Percentiles rank a stretch among this genome's conserved stretches.
phyloP scores from a whole-genome alignment of 176 grass and related monocot species.

The Alopecurus myosuroides region DNA sequence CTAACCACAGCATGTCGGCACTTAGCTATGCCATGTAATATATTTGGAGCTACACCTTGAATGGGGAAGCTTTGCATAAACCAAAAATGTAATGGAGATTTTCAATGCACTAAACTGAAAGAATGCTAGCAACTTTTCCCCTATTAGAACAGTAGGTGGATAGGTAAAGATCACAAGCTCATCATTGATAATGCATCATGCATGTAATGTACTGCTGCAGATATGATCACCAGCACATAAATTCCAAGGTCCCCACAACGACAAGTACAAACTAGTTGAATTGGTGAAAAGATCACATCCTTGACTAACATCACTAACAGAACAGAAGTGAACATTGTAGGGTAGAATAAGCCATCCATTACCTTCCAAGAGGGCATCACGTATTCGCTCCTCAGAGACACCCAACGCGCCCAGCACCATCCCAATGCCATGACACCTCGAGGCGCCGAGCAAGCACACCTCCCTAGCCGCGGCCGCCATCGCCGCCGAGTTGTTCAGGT shows the following conservation, averaged over 20 bases:
- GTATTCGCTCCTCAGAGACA: slow-evolving; percentile 56
- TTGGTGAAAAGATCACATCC: background rate
- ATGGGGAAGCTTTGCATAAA: background rate
- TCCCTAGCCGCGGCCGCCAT: background rate
- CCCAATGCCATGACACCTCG: slow-evolving; percentile 52
- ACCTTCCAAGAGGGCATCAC: slow-evolving; percentile 71
- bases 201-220: background rate
- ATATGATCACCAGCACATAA: background rate
- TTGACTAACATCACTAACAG: background rate
- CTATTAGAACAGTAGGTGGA: background rate
- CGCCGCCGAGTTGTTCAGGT: slow-evolving; percentile 26
- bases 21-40: background rate
- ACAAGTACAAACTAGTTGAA: slow-evolving; percentile 7
- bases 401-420: slow-evolving; percentile 52
- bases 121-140: background rate
- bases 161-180: background rate
- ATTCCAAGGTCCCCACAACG: slow-evolving; percentile 12
- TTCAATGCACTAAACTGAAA: background rate
- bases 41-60: background rate
- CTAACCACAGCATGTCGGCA: background rate
- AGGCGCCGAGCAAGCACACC: slow-evolving; percentile 47
- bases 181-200: background rate
- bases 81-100: background rate
- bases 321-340: background rate
- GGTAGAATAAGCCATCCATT: background rate